Evolutionary conservation across 768 basidiomycete species (phyloP).

Genomic region (Xerocomus brunneocitrinus): DNA sequence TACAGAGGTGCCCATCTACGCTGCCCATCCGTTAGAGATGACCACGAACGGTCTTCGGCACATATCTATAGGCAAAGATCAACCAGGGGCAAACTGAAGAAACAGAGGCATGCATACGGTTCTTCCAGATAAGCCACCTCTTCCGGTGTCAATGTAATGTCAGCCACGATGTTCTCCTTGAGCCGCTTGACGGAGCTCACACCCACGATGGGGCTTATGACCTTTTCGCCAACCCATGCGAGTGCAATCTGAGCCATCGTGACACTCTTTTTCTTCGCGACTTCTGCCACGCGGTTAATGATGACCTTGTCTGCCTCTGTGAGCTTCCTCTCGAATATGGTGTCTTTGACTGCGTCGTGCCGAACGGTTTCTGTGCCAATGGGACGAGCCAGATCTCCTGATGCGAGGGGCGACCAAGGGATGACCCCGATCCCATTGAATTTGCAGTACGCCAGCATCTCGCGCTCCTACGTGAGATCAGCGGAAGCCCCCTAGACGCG

Average conservation of each 20-base stretch:
- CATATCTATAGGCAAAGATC: slow-evolving; percentile 12
- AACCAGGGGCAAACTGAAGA: neutral
- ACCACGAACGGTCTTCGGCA: slow-evolving; percentile 16
- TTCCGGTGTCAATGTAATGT: slow-evolving; percentile 23
- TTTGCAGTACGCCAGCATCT: slow-evolving; percentile 43
- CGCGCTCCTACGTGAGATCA: slow-evolving; percentile 34
- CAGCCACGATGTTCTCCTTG: slow-evolving; percentile 26
- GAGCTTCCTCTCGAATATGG: slow-evolving; percentile 19
- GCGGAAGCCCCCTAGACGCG: neutral
- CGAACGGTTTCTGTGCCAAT: slow-evolving; percentile 25
- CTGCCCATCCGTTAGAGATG: slow-evolving; percentile 6
- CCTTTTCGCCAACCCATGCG: slow-evolving; percentile 39
- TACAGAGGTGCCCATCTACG: slow-evolving; percentile 3
- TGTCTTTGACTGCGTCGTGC: slow-evolving; percentile 12
- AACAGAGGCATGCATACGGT: slow-evolving; percentile 15
- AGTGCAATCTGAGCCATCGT: slow-evolving; percentile 44
- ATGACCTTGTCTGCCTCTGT: slow-evolving; percentile 32
- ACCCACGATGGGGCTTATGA: slow-evolving; percentile 43
- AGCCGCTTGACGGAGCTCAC: slow-evolving; percentile 31
- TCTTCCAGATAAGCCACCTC: slow-evolving; percentile 31
- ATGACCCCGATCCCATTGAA: slow-evolving; percentile 50
- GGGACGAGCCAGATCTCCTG: slow-evolving; percentile 38
- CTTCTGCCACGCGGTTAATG: slow-evolving; percentile 32
- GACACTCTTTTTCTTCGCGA: slow-evolving; percentile 32
- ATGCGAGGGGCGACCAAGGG: slow-evolving; percentile 44